Base-by-base conservation (phyloP, 2,329 filamentous ascomycete species). In the Hypocreales sp. region DNA sequence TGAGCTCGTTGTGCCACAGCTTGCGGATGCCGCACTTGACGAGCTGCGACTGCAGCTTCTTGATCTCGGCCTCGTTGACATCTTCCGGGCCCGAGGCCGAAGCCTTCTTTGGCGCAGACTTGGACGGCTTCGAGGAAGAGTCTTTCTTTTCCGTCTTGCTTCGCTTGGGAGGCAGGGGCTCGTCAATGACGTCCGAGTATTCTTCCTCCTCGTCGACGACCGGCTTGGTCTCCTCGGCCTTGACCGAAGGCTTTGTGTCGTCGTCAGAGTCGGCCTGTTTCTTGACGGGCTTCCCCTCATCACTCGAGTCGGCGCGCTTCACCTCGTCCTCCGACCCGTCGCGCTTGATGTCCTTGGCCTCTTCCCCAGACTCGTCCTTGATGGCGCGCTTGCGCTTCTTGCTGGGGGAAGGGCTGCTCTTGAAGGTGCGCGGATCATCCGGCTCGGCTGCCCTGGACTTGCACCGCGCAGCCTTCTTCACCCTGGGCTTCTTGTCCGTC, bases 21-120 rank as follows among this genome's bases (percentile, higher is more conserved):
- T 94, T 95, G 28, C 83, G 78, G 30, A 94, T 72, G 17, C 87
- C 87, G 44, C 87, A 98, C 52, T 94, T 93, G 24, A 77, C 56
- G 6, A 98, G 67, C 51, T 87, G 83, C 7, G 73, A 70, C 54
- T 95, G 87, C 4, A 95, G 61, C 26, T 75, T 79, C 51, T 93
- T 95, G 46, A 94, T 79, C 48, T 92, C 80, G 4, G 69, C 73
- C 32, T 82, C 72, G 33, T 84, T 68, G 0, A 77, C 69, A 35
- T 83, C 47, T 12, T 55, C 45, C 3, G 50, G 26, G 7, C 40
- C 33, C 13, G 43, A 22, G 8, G 24, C 12, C 26, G 18, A 15
- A 7, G 54, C 50, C 33, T 41, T 49, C 35, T 48, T 51, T 25
- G 26, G 18, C 5, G 29, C 25, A 11, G 42, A 24, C 26, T 51